Percentiles rank a stretch among this genome's conserved stretches.
Conservation (phyloP, 495 filamentous ascomycete genomes). For the Neurospora africana region DNA sequence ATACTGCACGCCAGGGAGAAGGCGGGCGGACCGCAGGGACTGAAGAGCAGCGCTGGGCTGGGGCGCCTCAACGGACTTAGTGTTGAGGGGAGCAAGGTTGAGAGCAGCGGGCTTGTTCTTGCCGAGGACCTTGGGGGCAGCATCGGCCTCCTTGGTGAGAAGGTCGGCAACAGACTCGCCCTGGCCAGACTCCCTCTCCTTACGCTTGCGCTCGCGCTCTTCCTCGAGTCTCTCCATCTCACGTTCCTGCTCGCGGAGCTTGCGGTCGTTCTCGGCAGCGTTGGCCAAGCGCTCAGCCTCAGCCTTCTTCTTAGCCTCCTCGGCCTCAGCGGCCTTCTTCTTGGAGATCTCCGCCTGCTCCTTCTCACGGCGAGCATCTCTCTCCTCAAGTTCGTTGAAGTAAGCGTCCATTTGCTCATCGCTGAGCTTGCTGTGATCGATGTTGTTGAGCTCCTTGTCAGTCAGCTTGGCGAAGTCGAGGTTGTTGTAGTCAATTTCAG, state of each 20-base stretch:
- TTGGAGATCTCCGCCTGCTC: slow-evolving; percentile 51
- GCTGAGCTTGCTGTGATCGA: background rate
- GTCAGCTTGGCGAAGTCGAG: slow-evolving; percentile 26
- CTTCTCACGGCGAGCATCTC: slow-evolving; percentile 40
- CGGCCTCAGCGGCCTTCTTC: slow-evolving; percentile 41
- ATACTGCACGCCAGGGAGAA: slow-evolving; percentile 45
- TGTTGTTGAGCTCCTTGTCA: slow-evolving; percentile 12
- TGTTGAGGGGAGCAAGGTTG: slow-evolving; percentile 65
- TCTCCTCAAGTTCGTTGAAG: slow-evolving; percentile 43
- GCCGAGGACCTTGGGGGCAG: slow-evolving; percentile 34
- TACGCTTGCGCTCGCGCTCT: slow-evolving; percentile 41
- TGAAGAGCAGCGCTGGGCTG: slow-evolving; percentile 89
- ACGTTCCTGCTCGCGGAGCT: slow-evolving; percentile 40
- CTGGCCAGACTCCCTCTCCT: slow-evolving; percentile 16
- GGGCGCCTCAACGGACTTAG: slow-evolving; percentile 71
- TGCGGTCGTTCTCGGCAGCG: slow-evolving; percentile 47
- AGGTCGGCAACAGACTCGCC: slow-evolving; percentile 24
- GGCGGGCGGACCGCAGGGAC: slow-evolving; percentile 76
- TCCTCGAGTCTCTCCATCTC: slow-evolving; percentile 49
- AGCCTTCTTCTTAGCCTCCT: slow-evolving; percentile 47
- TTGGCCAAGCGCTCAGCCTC: slow-evolving; percentile 32
- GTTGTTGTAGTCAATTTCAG: slow-evolving; percentile 34
- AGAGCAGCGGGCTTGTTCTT: slow-evolving; percentile 65
- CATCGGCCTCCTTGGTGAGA: slow-evolving; percentile 32
- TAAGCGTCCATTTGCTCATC: slow-evolving; percentile 34